A percentile compares a stretch with the other conserved stretches of the same genome.
Conservation (phyloP, 768 basidiomycete species). For the Symmetrospora coprosmae region DNA sequence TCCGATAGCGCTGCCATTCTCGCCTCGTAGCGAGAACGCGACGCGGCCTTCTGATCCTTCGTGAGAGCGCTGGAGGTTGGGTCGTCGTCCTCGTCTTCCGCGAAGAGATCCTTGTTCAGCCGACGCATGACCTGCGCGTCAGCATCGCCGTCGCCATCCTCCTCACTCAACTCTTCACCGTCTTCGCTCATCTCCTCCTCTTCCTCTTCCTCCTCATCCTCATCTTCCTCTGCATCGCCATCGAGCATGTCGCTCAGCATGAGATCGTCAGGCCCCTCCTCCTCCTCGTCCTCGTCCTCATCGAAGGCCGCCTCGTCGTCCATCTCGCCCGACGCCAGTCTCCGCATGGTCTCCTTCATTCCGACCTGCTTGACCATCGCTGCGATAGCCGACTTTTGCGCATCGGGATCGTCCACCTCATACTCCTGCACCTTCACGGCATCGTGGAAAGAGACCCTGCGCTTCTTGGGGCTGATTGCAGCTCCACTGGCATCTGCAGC, state of each 20-base stretch:
- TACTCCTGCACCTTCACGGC: conserved; percentile 17
- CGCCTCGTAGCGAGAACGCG: conserved; percentile 63
- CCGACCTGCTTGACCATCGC: conserved; percentile 4
- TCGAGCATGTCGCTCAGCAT: background rate
- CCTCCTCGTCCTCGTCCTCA: conserved; percentile 1
- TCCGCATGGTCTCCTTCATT: conserved; percentile 1
- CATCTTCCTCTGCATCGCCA: conserved; percentile 1
- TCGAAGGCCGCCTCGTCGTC: background rate
- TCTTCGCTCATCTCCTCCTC: background rate
- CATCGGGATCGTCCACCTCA: background rate
- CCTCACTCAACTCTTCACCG: background rate
- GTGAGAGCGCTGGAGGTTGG: background rate
- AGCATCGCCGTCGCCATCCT: conserved; percentile 9
- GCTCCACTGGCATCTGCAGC: background rate
- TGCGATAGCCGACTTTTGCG: background rate
- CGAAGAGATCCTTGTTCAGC: conserved; percentile 28
- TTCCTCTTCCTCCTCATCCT: conserved; percentile 1
- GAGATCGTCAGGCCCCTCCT: background rate
- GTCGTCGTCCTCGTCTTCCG: conserved; percentile 33
- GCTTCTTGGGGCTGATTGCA: background rate
- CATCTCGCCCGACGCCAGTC: background rate
- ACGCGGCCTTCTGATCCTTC: conserved; percentile 36
- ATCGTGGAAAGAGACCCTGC: conserved; percentile 10
- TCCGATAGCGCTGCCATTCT: conserved; percentile 57
- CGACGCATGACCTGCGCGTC: conserved; percentile 11